Evolutionary conservation across 2,329 filamentous ascomycete genomes (phyloP), one percentile per base, ranked within the genome.

Genomic region (Colletotrichum incanum): DNA sequence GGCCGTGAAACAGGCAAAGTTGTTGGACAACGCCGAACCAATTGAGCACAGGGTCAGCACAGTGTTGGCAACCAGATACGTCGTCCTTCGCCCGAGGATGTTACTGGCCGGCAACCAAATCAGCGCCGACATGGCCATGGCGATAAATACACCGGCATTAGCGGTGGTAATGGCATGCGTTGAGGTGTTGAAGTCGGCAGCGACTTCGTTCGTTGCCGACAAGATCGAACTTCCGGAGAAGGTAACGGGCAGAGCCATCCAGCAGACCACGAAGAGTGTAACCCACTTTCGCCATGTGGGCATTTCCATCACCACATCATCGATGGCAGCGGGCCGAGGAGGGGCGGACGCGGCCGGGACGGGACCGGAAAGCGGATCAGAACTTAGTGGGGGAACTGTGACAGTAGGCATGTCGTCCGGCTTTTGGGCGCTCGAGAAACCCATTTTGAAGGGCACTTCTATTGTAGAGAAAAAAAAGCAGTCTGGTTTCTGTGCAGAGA

Each of bases 161-260:
- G 89, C 92, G 55, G 93, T 81, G 78, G 94, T 93, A 79, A 95
- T 91, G 68, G 94, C 87, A 8, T 89, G 89, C 4, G 91, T 92
- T 0, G 89, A 92, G 0, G 91, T 93, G 49, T 84, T 73, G 78
- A 89, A 94, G 9, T 89, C 90, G 6, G 78, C 80, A 1, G 93
- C 92, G 8, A 96, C 91, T 79, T 96, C 93, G 2, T 93, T 93
- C 1, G 93, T 90, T 3, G 93, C 93, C 1, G 93, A 87, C 20
- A 96, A 82, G 18, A 95, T 90, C 1, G 92, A 92, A 0, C 93
- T 95, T 39, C 90, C 93, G 0, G 92, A 91, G 77, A 98, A 98
- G 1, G 93, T 93, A 72, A 94, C 91, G 61, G 93, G 90, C 71
- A 78, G 56, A 5, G 75, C 74, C 73, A 75, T 76, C 76, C 74